Conservation (phyloP, 1,284 basidiomycete species). For the Hypsizygus ulmarius region DNA sequence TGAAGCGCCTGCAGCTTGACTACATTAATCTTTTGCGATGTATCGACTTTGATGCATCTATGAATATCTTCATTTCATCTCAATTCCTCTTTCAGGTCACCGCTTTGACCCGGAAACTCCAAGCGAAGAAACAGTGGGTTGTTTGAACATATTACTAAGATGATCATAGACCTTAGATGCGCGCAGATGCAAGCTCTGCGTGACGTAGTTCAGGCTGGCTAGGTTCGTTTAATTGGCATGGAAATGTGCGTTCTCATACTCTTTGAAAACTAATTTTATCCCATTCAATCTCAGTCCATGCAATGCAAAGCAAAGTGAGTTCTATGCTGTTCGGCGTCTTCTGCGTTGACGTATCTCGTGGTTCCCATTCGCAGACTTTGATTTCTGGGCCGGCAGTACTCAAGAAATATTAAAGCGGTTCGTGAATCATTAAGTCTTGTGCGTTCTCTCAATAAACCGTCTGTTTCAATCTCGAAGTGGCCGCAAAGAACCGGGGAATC, state of each 20-base stretch:
- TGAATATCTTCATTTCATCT: background rate
- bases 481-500: conserved; percentile 49
- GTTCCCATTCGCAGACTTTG: background rate
- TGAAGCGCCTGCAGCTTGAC: conserved; percentile 65
- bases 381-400: too few species aligned
- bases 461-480: conserved; percentile 42
- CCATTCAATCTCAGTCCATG: conserved; percentile 26
- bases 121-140: conserved; percentile 50
- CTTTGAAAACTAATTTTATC: background rate
- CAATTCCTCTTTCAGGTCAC: conserved; percentile 35
- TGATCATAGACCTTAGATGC: background rate
- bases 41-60: conserved; percentile 15
- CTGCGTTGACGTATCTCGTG: too few species aligned
- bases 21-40: conserved; percentile 71
- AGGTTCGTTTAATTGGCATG: conserved; percentile 54
- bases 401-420: too few species aligned
- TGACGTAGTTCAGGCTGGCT: conserved; percentile 63
- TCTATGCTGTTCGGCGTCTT: too few species aligned
- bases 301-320: conserved; percentile 48
- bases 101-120: conserved; percentile 61
- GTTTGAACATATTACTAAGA: background rate
- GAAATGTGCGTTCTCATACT: conserved; percentile 37
- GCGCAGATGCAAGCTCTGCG: conserved; percentile 62
- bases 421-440: too few species aligned
- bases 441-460: too few species aligned